Percentiles rank a stretch among this genome's conserved stretches.
phyloP scores from a whole-genome alignment of 1,139 yeast species.

The Entelexis sorbosivorans region DNA sequence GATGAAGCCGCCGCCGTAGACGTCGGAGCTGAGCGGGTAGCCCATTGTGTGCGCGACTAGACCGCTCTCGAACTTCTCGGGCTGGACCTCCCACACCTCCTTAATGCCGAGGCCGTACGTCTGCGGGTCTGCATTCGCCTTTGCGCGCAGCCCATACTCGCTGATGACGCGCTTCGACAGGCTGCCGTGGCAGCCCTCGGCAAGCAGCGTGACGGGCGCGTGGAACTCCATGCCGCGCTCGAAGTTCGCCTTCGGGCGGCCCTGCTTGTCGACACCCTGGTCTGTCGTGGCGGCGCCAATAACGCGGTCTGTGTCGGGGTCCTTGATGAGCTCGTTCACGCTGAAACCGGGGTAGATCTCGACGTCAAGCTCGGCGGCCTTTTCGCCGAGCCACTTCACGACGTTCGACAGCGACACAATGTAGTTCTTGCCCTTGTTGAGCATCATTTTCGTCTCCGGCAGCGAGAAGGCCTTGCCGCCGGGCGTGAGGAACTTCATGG shows the following conservation, averaged over 20 bases:
- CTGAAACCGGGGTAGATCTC: constrained; percentile 88
- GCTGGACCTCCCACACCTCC: constrained; percentile 94
- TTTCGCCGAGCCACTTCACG: constrained; percentile 68
- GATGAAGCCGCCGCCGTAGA: constrained; percentile 94
- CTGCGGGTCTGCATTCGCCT: constrained; percentile 50
- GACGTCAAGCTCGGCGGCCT: constrained; percentile 88
- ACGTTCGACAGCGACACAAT: constrained; percentile 76
- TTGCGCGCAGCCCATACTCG: constrained; percentile 55
- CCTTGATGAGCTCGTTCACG: constrained; percentile 68
- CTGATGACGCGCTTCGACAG: constrained; percentile 64
- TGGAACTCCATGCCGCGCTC: constrained; percentile 97
- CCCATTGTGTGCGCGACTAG: constrained; percentile 84
- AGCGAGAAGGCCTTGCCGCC: constrained; percentile 48
- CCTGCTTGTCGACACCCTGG: constrained; percentile 67
- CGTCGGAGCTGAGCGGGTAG: constrained; percentile 60
- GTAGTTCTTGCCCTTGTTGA: constrained; percentile 67
- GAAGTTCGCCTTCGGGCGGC: constrained; percentile 65
- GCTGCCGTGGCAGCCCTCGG: constrained; percentile 97
- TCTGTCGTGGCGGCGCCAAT: constrained; percentile 87
- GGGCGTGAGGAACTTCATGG: constrained; percentile 54
- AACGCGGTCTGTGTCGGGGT: constrained; percentile 44
- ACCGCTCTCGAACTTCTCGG: constrained; percentile 71
- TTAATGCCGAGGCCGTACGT: constrained; percentile 92
- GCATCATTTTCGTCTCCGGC: constrained; percentile 91
- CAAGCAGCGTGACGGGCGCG: constrained; percentile 74